Evolutionary conservation across 768 basidiomycete species (phyloP).

Genomic region (Gymnopilus dilepis): DNA sequence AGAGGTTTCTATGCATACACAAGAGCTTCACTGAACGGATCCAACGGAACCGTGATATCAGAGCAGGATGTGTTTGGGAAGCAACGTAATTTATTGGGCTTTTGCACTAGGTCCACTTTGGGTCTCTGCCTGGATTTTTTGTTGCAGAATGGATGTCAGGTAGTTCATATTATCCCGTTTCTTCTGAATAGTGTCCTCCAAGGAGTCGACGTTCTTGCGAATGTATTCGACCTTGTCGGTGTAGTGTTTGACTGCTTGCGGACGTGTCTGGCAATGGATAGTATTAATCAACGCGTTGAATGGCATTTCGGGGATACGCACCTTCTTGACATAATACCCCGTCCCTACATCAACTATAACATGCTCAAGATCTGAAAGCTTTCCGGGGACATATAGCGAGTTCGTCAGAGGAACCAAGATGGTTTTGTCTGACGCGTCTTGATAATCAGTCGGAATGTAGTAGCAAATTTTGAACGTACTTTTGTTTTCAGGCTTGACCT

Average conservation of each 20-base stretch:
- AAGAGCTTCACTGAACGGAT: too few relatives aligned
- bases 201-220: conserved; percentile 77
- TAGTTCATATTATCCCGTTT: conserved; percentile 90
- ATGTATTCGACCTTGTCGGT: conserved; percentile 81
- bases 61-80: background rate
- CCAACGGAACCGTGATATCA: background rate
- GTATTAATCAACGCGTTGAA: background rate
- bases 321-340: conserved; percentile 96
- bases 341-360: conserved; percentile 97
- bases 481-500: conserved; percentile 74
- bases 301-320: conserved; percentile 34
- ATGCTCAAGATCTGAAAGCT: conserved; percentile 78
- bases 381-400: conserved; percentile 95
- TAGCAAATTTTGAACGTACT: conserved; percentile 38
- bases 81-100: background rate
- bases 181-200: conserved; percentile 89
- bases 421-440: conserved; percentile 71
- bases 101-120: conserved; percentile 24
- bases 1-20: too few relatives aligned
- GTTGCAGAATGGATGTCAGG: conserved; percentile 74
- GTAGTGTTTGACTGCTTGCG: conserved; percentile 84
- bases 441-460: background rate
- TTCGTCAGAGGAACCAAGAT: conserved; percentile 93
- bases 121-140: conserved; percentile 49
- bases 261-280: conserved; percentile 62